Conservation (phyloP, 2,329 filamentous ascomycete species). For the Verticillium longisporum region DNA sequence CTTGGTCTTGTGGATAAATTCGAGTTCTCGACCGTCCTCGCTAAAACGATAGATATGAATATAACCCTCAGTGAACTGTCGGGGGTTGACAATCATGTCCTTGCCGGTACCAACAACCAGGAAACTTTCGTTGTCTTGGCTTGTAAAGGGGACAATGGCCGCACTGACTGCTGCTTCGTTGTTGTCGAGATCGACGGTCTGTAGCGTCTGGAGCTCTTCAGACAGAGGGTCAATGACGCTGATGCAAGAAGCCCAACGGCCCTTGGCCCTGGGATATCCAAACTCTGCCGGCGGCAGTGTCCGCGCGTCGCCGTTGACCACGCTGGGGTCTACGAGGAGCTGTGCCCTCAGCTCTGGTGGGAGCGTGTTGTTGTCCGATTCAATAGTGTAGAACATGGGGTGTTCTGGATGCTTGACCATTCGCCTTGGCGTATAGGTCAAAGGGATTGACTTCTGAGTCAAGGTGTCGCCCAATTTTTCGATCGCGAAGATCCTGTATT, state of each 20-base stretch:
- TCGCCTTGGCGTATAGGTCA: slow-evolving; percentile 85
- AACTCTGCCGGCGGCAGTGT: slow-evolving; percentile 75
- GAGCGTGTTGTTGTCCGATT: slow-evolving; percentile 88
- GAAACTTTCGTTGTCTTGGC: slow-evolving; percentile 83
- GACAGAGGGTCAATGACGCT: slow-evolving; percentile 79
- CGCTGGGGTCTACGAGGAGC: slow-evolving; percentile 63
- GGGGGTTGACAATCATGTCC: slow-evolving; percentile 74
- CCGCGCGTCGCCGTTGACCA: slow-evolving; percentile 65
- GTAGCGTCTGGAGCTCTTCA: slow-evolving; percentile 62
- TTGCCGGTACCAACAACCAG: slow-evolving; percentile 93
- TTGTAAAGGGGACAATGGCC: slow-evolving; percentile 77
- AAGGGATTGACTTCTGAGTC: slow-evolving; percentile 75
- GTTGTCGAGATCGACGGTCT: slow-evolving; percentile 74
- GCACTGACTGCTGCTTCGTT: slow-evolving; percentile 91
- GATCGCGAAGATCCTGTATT: slow-evolving; percentile 74
- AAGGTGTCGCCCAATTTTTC: slow-evolving; percentile 81
- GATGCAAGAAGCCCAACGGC: slow-evolving; percentile 94
- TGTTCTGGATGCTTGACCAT: slow-evolving; percentile 84
- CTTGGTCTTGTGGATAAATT: slow-evolving; percentile 95
- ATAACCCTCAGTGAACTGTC: slow-evolving; percentile 70
- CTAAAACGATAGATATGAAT: slow-evolving; percentile 90
- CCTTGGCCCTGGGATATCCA: slow-evolving; percentile 75
- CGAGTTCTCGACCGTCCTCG: slow-evolving; percentile 78
- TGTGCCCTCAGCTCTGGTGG: slow-evolving; percentile 70
- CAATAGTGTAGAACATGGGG: slow-evolving; percentile 87